Conservation (phyloP, 768 basidiomycete genomes). For the Termitomyces bulborhizus region DNA sequence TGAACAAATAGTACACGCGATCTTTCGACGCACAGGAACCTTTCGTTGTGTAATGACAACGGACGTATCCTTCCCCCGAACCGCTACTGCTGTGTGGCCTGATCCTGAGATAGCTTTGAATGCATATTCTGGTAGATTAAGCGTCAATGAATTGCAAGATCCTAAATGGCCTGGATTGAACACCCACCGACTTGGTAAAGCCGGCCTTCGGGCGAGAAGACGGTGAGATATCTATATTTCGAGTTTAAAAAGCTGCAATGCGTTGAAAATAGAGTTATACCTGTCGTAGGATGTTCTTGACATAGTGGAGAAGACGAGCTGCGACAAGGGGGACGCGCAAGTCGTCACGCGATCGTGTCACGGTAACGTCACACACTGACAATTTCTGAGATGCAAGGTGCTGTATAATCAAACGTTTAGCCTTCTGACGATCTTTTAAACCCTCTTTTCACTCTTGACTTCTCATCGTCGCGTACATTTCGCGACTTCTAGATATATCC, state of each 20-base stretch:
- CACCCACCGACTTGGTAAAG: slow-evolving; percentile 94
- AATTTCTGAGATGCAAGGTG: slow-evolving; percentile 9
- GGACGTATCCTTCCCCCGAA: slow-evolving; percentile 89
- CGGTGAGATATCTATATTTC: slow-evolving; percentile 75
- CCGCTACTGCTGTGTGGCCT: slow-evolving; percentile 89
- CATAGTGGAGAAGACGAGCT: slow-evolving; percentile 46
- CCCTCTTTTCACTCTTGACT: neutral
- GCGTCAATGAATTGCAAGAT: slow-evolving; percentile 8
- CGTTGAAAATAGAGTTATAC: slow-evolving; percentile 25
- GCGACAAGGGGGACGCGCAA: slow-evolving; percentile 47
- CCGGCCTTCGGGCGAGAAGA: slow-evolving; percentile 95
- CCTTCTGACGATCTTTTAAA: neutral
- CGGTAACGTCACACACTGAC: slow-evolving; percentile 21
- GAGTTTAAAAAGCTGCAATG: neutral
- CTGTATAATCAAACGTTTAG: neutral
- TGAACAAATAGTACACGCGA: neutral
- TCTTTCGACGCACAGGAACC: slow-evolving; percentile 68
- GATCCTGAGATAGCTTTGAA: slow-evolving; percentile 99
- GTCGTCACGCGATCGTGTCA: slow-evolving; percentile 39
- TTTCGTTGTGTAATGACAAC: slow-evolving; percentile 99
- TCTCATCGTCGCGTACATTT: neutral
- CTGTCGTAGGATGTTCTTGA: slow-evolving; percentile 93
- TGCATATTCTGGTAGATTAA: slow-evolving; percentile 73
- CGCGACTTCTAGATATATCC: neutral
- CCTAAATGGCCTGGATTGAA: slow-evolving; percentile 1